These are phyloP conservation scores for Arthromyces matolae DNA, from an alignment of 768 basidiomycete genomes.

Conservation along the genomic window DNA sequence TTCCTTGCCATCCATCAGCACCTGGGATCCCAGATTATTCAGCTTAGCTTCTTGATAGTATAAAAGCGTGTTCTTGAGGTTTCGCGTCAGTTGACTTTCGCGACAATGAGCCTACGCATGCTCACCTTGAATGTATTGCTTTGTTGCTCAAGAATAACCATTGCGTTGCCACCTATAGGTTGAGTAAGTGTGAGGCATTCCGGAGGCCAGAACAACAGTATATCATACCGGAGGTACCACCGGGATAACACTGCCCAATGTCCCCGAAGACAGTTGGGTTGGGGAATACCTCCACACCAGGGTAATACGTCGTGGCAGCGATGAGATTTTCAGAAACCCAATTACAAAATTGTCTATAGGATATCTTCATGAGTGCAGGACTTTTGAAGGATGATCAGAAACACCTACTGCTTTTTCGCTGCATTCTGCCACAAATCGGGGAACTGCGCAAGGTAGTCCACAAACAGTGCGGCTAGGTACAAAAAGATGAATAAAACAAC, in stretches of 20 bases:
- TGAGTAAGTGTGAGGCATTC: not conserved
- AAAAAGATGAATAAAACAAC: not conserved
- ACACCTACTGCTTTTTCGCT: not conserved
- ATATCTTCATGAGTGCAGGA: not conserved
- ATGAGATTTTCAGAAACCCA: not conserved
- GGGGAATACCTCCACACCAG: no score
- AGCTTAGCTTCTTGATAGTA: not conserved
- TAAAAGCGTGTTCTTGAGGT: not conserved
- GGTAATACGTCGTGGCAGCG: not conserved
- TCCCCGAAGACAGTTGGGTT: not conserved
- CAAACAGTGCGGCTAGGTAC: not conserved
- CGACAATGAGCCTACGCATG: not conserved
- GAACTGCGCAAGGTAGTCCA: not conserved
- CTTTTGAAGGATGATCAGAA: not conserved
- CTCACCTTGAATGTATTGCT: not conserved
- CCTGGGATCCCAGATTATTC: not conserved
- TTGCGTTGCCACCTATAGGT: not conserved
- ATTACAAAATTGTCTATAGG: not conserved
- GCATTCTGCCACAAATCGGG: not conserved
- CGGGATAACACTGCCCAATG: not conserved
- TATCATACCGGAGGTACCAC: not conserved
- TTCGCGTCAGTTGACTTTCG: not conserved
- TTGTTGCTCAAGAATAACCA: not conserved
- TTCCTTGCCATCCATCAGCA: not conserved
- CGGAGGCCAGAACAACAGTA: not conserved